Percentiles rank a stretch among this genome's conserved stretches.
These are phyloP conservation scores for Cryptococcus sp. DNA, from an alignment of 1,284 basidiomycete genomes.

Conservation along the genomic window DNA sequence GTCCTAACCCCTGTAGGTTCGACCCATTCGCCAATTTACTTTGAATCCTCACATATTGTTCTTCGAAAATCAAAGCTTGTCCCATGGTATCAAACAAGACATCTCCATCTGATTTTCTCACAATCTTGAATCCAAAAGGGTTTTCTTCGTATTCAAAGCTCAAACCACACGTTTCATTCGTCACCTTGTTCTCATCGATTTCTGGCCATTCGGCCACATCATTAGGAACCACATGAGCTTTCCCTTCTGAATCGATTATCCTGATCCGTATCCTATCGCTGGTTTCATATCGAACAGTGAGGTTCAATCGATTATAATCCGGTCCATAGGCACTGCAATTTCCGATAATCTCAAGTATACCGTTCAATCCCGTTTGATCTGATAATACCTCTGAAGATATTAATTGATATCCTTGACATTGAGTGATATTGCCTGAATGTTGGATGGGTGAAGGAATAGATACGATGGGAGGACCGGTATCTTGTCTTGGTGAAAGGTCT, in stretches of 20 bases:
- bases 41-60: conserved; percentile 67
- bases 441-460: conserved; percentile 19
- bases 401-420: conserved; percentile 27
- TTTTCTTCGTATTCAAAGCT: conserved; percentile 61
- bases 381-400: conserved; percentile 2
- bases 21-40: conserved; percentile 46
- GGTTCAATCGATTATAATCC: conserved; percentile 60
- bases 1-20: conserved; percentile 67
- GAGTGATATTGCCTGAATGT: conserved; percentile 19
- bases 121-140: conserved; percentile 75
- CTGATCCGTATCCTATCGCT: conserved; percentile 59
- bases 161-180: background rate
- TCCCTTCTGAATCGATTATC: conserved; percentile 57
- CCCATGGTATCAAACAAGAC: conserved; percentile 64
- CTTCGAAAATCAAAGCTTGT: conserved; percentile 67
- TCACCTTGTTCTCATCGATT: conserved; percentile 7
- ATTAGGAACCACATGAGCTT: conserved; percentile 64
- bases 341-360: conserved; percentile 15
- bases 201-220: conserved; percentile 59
- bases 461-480: conserved; percentile 12
- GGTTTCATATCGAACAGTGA: conserved; percentile 42
- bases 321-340: conserved; percentile 67
- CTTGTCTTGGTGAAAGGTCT: background rate
- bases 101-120: conserved; percentile 51
- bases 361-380: conserved; percentile 15